Conservation (phyloP, 1,284 basidiomycete species). For the Boletus smithii region DNA sequence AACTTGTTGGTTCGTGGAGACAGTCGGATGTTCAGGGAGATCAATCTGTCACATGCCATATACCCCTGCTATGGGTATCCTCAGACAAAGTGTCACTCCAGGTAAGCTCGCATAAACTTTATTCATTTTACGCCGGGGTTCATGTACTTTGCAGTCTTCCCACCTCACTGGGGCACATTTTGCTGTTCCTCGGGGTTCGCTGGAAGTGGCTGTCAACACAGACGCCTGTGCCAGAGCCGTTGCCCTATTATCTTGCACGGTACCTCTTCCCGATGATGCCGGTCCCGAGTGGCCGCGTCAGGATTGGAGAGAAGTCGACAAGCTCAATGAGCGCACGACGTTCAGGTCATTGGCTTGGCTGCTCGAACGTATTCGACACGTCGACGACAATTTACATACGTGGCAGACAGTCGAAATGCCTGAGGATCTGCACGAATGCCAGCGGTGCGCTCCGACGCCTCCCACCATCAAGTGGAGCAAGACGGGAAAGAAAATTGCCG, state of each 20-base stretch:
- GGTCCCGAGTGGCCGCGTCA: conserved; percentile 77
- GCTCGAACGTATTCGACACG: conserved; percentile 74
- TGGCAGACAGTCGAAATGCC: conserved; percentile 54
- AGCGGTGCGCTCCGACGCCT: conserved; percentile 75
- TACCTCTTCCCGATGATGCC: conserved; percentile 64
- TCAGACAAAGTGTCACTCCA: conserved; percentile 45
- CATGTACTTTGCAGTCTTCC: conserved; percentile 22
- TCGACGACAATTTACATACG: conserved; percentile 59
- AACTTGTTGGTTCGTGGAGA: conserved; percentile 72
- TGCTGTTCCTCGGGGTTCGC: conserved; percentile 53
- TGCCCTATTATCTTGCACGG: conserved; percentile 74
- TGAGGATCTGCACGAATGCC: conserved; percentile 49
- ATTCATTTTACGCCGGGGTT: not conserved
- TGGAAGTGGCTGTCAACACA: conserved; percentile 53
- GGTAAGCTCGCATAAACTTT: conserved; percentile 39
- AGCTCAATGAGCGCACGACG: conserved; percentile 76
- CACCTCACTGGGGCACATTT: conserved; percentile 66
- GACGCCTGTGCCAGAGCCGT: conserved; percentile 71
- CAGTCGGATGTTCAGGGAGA: conserved; percentile 54
- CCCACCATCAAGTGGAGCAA: conserved; percentile 76
- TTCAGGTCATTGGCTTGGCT: conserved; percentile 86
- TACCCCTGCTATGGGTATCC: conserved; percentile 65
- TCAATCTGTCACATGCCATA: conserved; percentile 50
- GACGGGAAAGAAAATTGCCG: conserved; percentile 56
- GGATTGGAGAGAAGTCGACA: conserved; percentile 78